These are phyloP conservation scores for Penicillium digitatum DNA, from an alignment of 2,329 filamentous ascomycete genomes.

Conservation along the genomic window DNA sequence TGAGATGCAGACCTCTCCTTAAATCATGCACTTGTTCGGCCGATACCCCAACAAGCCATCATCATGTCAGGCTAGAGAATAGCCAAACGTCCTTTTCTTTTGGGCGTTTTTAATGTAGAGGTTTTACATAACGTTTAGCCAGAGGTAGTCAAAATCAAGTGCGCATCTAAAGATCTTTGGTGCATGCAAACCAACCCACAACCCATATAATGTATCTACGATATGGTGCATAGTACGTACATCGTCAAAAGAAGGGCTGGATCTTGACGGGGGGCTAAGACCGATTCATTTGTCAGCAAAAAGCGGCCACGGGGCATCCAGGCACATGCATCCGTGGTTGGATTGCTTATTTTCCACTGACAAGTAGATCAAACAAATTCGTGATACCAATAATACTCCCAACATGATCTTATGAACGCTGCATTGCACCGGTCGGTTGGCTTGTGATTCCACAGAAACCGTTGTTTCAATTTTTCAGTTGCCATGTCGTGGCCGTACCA, in stretches of 20 bases:
- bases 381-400: neutral
- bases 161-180: constrained; percentile 10
- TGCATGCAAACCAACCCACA: neutral
- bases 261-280: no score
- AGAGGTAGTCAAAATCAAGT: constrained; percentile 20
- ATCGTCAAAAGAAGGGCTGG: neutral
- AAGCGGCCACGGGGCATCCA: neutral
- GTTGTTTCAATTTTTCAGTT: neutral
- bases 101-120: constrained; percentile 38
- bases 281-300: constrained; percentile 22
- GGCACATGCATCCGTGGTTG: neutral
- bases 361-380: neutral
- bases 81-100: constrained; percentile 35
- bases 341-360: neutral
- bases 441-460: neutral
- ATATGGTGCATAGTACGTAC: no score
- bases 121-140: constrained; percentile 24
- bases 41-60: constrained; percentile 20
- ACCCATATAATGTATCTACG: neutral
- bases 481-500: constrained; percentile 46
- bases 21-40: constrained; percentile 6
- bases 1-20: constrained; percentile 55
- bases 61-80: constrained; percentile 38
- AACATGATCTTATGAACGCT: neutral
- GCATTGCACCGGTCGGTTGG: neutral